Evolutionary conservation across 2,329 filamentous ascomycete genomes (phyloP).

Genomic region (Penicillium sumatraense): DNA sequence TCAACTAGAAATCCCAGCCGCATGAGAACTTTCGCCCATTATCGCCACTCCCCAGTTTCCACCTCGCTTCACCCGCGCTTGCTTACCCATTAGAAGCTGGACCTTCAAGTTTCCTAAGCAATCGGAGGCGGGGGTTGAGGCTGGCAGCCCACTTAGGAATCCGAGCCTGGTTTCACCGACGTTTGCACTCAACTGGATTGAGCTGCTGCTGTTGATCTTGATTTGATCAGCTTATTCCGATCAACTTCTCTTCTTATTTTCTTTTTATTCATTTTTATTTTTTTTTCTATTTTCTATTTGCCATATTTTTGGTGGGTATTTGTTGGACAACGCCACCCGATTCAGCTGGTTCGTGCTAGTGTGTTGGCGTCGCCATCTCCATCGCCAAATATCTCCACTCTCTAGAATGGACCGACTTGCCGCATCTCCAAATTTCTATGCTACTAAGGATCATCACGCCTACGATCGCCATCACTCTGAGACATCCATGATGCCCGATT

Average conservation of each 20-base stretch:
- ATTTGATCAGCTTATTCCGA: conserved; percentile 12
- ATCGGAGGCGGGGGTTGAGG: conserved; percentile 16
- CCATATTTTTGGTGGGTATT: background rate
- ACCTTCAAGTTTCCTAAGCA: conserved; percentile 17
- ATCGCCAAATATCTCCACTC: conserved; percentile 24
- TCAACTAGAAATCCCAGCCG: conserved; percentile 22
- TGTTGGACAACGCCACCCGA: conserved; percentile 8
- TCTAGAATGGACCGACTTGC: conserved; percentile 50
- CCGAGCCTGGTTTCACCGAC: conserved; percentile 23
- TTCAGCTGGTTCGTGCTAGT: conserved; percentile 19
- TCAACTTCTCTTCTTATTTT: conserved; percentile 12
- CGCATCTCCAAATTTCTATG: conserved; percentile 49
- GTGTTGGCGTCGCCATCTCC: conserved; percentile 2
- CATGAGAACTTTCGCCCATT: conserved; percentile 14
- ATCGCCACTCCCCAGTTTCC: conserved; percentile 6
- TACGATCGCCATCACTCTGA: conserved; percentile 37
- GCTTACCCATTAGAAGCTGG: conserved; percentile 25
- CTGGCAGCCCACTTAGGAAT: conserved; percentile 24
- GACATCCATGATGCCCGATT: conserved; percentile 46
- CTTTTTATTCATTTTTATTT: conserved; percentile 7
- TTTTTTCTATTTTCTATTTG: conserved; percentile 13
- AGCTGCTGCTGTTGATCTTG: conserved; percentile 25
- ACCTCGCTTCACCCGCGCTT: conserved; percentile 11
- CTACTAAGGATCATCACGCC: conserved; percentile 40
- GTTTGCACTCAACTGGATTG: conserved; percentile 31